These are phyloP conservation scores for Tricholoma saponaceum DNA, from an alignment of 768 basidiomycete genomes.

Conservation along the genomic window DNA sequence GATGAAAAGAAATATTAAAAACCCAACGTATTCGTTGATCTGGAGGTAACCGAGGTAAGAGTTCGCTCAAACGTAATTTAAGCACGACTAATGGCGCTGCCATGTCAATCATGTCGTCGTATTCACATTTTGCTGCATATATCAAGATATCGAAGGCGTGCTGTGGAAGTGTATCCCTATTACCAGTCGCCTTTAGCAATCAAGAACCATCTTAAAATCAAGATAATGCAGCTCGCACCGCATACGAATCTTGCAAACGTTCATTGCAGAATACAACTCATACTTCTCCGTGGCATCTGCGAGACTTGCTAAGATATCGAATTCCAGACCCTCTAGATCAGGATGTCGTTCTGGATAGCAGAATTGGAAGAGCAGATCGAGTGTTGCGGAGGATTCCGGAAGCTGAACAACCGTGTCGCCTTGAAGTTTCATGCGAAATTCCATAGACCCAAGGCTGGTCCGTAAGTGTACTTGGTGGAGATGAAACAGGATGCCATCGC, in stretches of 20 bases:
- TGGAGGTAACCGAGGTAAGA: neutral
- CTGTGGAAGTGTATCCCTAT: neutral
- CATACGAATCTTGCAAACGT: slow-evolving; percentile 8
- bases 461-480: slow-evolving; percentile 7
- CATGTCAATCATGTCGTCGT: neutral
- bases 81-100: neutral
- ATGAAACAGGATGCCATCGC: slow-evolving; percentile 4
- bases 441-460: neutral
- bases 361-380: slow-evolving; percentile 6
- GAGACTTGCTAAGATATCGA: neutral
- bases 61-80: neutral
- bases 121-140: neutral
- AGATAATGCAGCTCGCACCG: neutral
- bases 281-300: slow-evolving; percentile 9
- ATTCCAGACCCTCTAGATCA: neutral
- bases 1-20: neutral
- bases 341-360: slow-evolving; percentile 10
- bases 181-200: neutral
- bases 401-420: neutral
- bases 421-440: neutral
- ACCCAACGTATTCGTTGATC: neutral
- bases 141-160: neutral
- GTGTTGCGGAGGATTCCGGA: neutral
- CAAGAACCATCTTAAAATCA: neutral
- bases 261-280: neutral